Evolutionary conservation across 192 early-diverging fungal genomes (phyloP).

Genomic region (Entomortierella parvispora): DNA sequence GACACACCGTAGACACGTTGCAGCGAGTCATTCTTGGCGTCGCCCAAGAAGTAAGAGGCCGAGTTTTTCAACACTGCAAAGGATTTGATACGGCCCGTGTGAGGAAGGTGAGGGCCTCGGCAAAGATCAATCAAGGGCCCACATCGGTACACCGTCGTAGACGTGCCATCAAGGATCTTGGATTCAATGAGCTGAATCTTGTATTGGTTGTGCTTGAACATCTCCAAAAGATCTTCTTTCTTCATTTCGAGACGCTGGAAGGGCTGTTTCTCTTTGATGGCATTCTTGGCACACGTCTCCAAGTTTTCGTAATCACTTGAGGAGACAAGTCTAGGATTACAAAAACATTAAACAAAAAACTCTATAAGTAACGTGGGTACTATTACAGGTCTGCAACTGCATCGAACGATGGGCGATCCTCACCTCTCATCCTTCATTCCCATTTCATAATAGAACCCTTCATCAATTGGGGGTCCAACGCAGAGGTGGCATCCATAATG

Average conservation of each 20-base stretch:
- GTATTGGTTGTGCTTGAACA: conserved; percentile 99
- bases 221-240: conserved; percentile 92
- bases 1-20: conserved; percentile 99
- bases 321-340: conserved; percentile 66
- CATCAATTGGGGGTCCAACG: conserved; percentile 93
- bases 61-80: conserved; percentile 96
- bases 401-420: background rate
- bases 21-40: conserved; percentile 95
- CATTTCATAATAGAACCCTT: conserved; percentile 94
- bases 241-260: conserved; percentile 90
- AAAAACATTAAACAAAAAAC: background rate
- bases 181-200: conserved; percentile 93
- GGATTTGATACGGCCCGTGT: conserved; percentile 92
- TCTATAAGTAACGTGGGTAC: background rate
- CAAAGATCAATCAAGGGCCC: conserved; percentile 97
- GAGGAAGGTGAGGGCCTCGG: conserved; percentile 93
- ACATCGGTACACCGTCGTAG: conserved; percentile 97
- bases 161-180: conserved; percentile 89
- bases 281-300: conserved; percentile 84
- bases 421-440: conserved; percentile 72
- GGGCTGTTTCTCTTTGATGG: conserved; percentile 94
- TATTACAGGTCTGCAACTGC: background rate
- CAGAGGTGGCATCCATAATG: conserved; percentile 98
- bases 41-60: conserved; percentile 96
- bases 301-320: conserved; percentile 87